Base-by-base conservation (phyloP, 257 asterid species). In the Solanum bulbocastanum region DNA sequence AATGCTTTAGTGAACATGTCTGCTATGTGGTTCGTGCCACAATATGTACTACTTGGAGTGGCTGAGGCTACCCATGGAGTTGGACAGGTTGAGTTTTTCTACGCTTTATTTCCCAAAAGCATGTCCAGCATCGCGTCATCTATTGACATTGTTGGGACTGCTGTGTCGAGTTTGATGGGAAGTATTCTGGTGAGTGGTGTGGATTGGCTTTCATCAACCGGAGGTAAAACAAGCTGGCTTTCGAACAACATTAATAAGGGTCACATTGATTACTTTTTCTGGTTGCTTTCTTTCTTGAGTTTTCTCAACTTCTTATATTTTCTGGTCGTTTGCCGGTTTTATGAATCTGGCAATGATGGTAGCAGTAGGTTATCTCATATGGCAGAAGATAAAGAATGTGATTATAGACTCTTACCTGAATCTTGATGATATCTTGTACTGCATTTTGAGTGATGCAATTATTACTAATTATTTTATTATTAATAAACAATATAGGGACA, bases 61-160 rank as follows among this genome's bases (percentile, higher is more conserved):
- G 89, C 89, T 40, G 88, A 60, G 22, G 89, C 86, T 18, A 25
- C 79, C 3, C 65, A 83, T 25, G 79, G 68, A 18, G 79, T 89
- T 25, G 91, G 88, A 20, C 89, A 75, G 44, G 62, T 83, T n/a
- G 87, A 89, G 60, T 89, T 83, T 60, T 87, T 82, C 25, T 87
- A 89, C 78, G 20, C 88, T 22, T 52, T 73, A 33, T 65, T 89
- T 2, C 91, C 89, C 3, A 87, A 74, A 76, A 84, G 68, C 49
- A 89, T 89, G 91, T 83, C 91, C 25, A 89, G 89, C 83, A 75
- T 84, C 66, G 91, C 88, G 5, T 60, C 88, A 10, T 79, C 88
- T 25, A 35, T 87, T 14, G 84, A 15, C 36, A 22, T 78, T 2
- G 27, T 84, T 7, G 89, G 86, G 40, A 39, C 44, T 84, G 87